Conservation (phyloP, 768 basidiomycete species). For the Trametes coccinea region DNA sequence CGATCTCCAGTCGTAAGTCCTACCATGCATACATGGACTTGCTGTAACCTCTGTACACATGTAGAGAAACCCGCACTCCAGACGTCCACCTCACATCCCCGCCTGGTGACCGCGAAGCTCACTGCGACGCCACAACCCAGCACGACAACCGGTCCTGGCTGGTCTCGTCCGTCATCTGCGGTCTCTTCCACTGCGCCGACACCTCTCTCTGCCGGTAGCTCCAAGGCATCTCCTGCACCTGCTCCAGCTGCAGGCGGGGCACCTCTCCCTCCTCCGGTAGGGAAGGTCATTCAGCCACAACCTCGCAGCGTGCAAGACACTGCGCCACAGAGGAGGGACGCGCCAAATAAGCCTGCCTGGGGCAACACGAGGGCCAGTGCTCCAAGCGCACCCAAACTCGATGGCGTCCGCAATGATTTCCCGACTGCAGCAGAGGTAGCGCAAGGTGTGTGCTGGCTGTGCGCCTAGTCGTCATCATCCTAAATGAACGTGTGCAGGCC, state of each 20-base stretch:
- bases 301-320: slow-evolving; percentile 41
- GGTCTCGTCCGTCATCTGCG: slow-evolving; percentile 78
- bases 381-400: slow-evolving; percentile 37
- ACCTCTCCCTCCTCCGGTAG: slow-evolving; percentile 56
- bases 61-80: slow-evolving; percentile 61
- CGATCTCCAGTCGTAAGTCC: slow-evolving; percentile 53
- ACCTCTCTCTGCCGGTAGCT: slow-evolving; percentile 43
- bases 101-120: slow-evolving; percentile 84
- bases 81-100: slow-evolving; percentile 63
- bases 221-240: slow-evolving; percentile 37
- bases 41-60: slow-evolving; percentile 1
- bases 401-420: slow-evolving; percentile 68
- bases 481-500: slow-evolving; percentile 12
- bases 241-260: slow-evolving; percentile 34
- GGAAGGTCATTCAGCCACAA: slow-evolving; percentile 71
- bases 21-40: background rate
- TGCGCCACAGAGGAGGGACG: slow-evolving; percentile 33
- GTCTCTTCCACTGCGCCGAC: slow-evolving; percentile 58
- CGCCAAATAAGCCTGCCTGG: slow-evolving; percentile 64
- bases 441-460: slow-evolving; percentile 54
- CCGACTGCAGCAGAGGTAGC: slow-evolving; percentile 97
- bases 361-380: slow-evolving; percentile 51
- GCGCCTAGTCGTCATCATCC: background rate
- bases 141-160: slow-evolving; percentile 61
- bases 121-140: slow-evolving; percentile 65